Conservation (phyloP, 208 protist species). For the Leishmania mexicana region DNA sequence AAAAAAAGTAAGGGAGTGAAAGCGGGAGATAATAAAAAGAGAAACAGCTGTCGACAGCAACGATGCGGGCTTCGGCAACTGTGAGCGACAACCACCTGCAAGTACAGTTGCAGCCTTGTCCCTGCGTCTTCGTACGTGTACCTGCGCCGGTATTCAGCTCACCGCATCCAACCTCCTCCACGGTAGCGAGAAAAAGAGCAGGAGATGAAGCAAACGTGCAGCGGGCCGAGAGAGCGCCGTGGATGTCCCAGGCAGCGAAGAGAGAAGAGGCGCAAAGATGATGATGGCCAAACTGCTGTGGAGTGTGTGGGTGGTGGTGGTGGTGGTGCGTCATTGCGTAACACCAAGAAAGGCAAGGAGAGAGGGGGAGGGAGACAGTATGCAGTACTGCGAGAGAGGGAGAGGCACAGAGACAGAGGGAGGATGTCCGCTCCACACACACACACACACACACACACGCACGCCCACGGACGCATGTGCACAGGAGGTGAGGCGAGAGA, state of each 20-base stretch:
- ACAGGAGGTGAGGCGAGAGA: not conserved
- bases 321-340: not conserved
- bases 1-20: not conserved
- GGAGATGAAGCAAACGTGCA: not conserved
- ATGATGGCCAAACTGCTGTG: not conserved
- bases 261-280: not conserved
- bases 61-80: not conserved
- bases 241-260: not conserved
- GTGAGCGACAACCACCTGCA: not conserved
- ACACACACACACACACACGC: not conserved
- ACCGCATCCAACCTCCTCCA: not conserved
- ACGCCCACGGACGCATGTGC: not conserved
- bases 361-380: not conserved
- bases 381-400: not conserved
- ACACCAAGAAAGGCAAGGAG: not conserved
- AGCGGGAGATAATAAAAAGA: not conserved
- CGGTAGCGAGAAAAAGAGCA: not conserved
- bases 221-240: not conserved
- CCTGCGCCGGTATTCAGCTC: not conserved
- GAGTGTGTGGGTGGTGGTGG: not conserved
- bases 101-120: not conserved
- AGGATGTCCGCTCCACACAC: not conserved
- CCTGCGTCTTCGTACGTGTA: not conserved
- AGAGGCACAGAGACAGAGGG: not conserved
- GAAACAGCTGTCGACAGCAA: not conserved